Conservation (phyloP, 306 rosid genomes). For the Acacia confusa region DNA sequence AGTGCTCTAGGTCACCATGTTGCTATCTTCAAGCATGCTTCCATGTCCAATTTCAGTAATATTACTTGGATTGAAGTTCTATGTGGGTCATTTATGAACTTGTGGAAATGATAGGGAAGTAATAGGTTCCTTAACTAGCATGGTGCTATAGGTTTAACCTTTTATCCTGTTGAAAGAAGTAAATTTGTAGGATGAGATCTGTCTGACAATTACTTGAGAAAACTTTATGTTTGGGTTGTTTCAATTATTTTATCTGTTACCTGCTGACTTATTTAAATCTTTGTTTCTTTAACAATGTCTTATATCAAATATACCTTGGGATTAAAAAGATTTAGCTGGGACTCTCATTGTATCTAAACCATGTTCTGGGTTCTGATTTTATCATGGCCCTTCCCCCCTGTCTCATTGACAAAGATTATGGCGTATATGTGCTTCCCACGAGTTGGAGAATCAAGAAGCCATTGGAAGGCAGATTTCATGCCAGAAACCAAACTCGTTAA, state of each 20-base stretch:
- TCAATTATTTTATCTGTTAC: slow-evolving; percentile 1
- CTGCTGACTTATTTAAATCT: neutral
- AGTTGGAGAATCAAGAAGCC: neutral
- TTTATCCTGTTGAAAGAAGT: neutral
- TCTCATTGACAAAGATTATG: neutral
- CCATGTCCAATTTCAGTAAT: neutral
- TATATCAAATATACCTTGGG: neutral
- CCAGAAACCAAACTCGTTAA: neutral
- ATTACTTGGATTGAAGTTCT: neutral
- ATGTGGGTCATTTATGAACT: neutral
- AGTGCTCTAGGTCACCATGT: neutral
- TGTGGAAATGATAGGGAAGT: neutral
- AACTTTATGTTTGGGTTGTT: neutral
- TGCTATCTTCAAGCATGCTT: neutral
- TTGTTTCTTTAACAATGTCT: neutral
- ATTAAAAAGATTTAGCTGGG: neutral
- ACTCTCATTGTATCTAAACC: neutral
- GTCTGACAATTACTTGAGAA: slow-evolving; percentile 4
- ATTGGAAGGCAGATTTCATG: neutral
- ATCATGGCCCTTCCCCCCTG: neutral
- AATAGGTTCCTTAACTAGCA: neutral
- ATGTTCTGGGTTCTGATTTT: neutral
- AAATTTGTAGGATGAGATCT: neutral
- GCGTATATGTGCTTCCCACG: neutral
- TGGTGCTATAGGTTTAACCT: slow-evolving; percentile 1